These are phyloP conservation scores for Acrocalymma vagum DNA, from an alignment of 2,329 filamentous ascomycete species.

Conservation along the genomic window DNA sequence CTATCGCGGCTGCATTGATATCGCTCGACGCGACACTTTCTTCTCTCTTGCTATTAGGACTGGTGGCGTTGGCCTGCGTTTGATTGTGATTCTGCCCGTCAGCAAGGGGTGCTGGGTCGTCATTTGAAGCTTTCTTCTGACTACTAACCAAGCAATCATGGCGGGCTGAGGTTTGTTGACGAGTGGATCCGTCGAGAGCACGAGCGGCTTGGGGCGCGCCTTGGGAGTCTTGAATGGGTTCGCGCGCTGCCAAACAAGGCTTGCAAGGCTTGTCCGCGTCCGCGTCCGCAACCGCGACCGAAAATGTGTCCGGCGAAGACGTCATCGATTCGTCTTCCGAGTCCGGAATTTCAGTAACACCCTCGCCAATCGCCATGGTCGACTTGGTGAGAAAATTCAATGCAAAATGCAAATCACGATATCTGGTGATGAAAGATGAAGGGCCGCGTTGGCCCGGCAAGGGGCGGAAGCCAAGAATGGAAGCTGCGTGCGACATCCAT, in stretches of 20 bases:
- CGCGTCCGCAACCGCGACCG: constrained; percentile 14
- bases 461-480: constrained; percentile 2
- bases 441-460: constrained; percentile 13
- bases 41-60: too few species aligned
- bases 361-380: constrained; percentile 33
- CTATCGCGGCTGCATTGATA: too few species aligned
- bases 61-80: too few species aligned
- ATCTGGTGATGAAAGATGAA: constrained; percentile 10
- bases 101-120: constrained; percentile 16
- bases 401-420: constrained; percentile 3
- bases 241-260: constrained; percentile 22
- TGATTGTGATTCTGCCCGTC: constrained; percentile 12
- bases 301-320: constrained; percentile 29
- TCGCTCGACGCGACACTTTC: too few species aligned
- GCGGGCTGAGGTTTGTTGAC: constrained; percentile 15
- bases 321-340: constrained; percentile 43
- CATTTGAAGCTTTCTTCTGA: constrained; percentile 15
- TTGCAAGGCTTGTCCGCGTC: constrained; percentile 32
- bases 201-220: constrained; percentile 16
- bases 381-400: constrained; percentile 14
- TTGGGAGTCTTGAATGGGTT: constrained; percentile 29
- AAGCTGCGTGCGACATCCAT: too few species aligned
- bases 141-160: constrained; percentile 19
- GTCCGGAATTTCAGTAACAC: constrained; percentile 37
- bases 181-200: constrained; percentile 21